Evolutionary conservation across 176 grass and related monocot species (phyloP).

Genomic region (Rhynchospora breviuscula): DNA sequence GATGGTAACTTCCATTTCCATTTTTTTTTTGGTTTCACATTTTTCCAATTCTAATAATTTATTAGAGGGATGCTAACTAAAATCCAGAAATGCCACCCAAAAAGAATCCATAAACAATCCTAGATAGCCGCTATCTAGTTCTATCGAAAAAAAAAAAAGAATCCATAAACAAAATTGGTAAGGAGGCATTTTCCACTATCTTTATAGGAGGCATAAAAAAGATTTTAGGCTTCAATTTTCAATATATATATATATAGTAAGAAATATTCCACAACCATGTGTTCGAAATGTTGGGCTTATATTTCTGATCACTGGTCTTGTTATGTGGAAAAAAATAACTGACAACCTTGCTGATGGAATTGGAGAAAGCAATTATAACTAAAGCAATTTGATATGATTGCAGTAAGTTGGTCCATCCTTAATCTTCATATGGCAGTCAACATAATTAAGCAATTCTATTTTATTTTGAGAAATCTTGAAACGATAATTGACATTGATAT

Average conservation of each 20-base stretch:
- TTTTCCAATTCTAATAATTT: background rate
- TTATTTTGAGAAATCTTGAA: background rate
- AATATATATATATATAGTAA: too few species aligned
- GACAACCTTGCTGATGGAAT: background rate
- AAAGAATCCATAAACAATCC: background rate
- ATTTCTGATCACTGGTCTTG: too few species aligned
- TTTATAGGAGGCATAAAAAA: too few species aligned
- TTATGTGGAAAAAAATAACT: background rate
- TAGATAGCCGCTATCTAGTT: too few species aligned
- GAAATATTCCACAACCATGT: too few species aligned
- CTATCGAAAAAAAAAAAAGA: too few species aligned
- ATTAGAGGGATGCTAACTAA: background rate
- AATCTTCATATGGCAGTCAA: background rate
- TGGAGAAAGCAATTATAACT: background rate
- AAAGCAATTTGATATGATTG: too few species aligned
- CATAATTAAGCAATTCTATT: background rate
- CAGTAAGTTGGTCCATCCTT: background rate
- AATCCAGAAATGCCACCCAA: background rate
- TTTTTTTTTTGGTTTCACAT: background rate
- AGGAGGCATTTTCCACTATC: too few species aligned
- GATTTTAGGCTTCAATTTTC: too few species aligned
- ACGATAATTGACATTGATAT: background rate
- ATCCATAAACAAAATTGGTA: too few species aligned
- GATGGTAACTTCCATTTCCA: slow-evolving; percentile 28
- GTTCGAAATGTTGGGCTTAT: too few species aligned